Base-by-base conservation (phyloP, 2,329 filamentous ascomycete genomes). In the Fusarium haematococcum region DNA sequence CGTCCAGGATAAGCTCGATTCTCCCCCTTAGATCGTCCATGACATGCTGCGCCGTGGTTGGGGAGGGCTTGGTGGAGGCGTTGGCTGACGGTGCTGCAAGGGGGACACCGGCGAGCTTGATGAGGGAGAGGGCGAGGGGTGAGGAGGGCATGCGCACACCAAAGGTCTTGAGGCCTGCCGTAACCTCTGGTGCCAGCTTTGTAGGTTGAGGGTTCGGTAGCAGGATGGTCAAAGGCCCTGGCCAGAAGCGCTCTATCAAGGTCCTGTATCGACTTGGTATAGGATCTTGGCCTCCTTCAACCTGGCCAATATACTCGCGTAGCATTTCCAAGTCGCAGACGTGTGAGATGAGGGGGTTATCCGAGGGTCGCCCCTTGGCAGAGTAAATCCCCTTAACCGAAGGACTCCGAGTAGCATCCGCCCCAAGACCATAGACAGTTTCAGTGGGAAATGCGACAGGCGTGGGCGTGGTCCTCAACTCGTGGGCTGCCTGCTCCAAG, bases 371-470 rank as follows among this genome's bases (percentile, higher is more conserved):
- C 65, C 95, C 93, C 84, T 99, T 99, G 62, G 94, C 95, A 25
- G 90, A 88, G 83, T 97, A 99, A 75, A 99, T 99, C n/a, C 95
- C 95, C 79, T 89, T 91, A 8, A 98, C 96, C 2, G 96, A 93
- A 27, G 86, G 87, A 78, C 92, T 95, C 77, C 95, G 90, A 30
- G 95, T 98, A 13, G 97, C 97, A 84, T 98, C 97, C 16, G 97
- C 97, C n/a, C 95, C 97, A 9, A 99, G 88, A 0, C 97, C 97
- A 81, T 99, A 99, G 1, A 99, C 97, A 0, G 97, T 99, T 84
- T 99, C 97, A 0, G 97, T 99, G 1, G 97, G 97, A 81, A 99
- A 99, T 1, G 94, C 97, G 57, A 99, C 95, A 6, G 97, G 97
- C 5, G 89, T 88, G 80, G 94, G 88, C 61, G 88, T 91, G 20